Base-by-base conservation (phyloP, 1,284 basidiomycete species). In the Psilocybe mexicana region DNA sequence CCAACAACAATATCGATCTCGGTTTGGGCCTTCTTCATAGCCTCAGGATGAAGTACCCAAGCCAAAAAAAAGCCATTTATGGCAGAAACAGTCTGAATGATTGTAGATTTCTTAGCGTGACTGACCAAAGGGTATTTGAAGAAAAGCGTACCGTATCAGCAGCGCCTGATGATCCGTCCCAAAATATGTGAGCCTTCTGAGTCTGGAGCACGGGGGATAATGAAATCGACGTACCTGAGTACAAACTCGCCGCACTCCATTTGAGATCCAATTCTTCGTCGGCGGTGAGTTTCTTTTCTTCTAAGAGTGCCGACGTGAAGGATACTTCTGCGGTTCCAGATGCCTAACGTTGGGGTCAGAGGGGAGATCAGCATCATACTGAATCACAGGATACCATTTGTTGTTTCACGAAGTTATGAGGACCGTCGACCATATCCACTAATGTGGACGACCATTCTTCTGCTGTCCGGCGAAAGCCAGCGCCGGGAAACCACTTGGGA, bases 1-100 rank as follows among this genome's bases (percentile, higher is more conserved):
- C 86, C 86, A 60, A 88, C 64, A n/a, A 89, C 78, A 25, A 74
- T 64, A 66, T 89, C 86, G 57, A 89, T 79, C 67, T 89, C 86
- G 55, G 72, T 76, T 61, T 87, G 87, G 1, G 86, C 87, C 57
- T 76, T 78, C 61, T 69, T 74, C 54, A 76, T 74, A 25, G 79
- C 78, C 46, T 80, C 78, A 11, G 82, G 84, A 64, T 80, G 69
- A 14, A 82, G 71, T 1, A 81, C 67, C 75, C 85, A 79, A 23
- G 81, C 81, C 18, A 85, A 74, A 67, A 84, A 80, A 62, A 84
- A 82, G 0, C 77, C 75, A 60, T 79, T 77, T 52, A 82, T 71
- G 2, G 78, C 75, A 26, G 81, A 81, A 52, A 82, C 79, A 26
- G 79, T 82, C 80, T 82, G 44, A 26, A 5, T 18, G 18, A 46